Evolutionary conservation across 176 grass and related monocot genomes (phyloP), one percentile per base, ranked within the genome.

Genomic region (Canna indica): DNA sequence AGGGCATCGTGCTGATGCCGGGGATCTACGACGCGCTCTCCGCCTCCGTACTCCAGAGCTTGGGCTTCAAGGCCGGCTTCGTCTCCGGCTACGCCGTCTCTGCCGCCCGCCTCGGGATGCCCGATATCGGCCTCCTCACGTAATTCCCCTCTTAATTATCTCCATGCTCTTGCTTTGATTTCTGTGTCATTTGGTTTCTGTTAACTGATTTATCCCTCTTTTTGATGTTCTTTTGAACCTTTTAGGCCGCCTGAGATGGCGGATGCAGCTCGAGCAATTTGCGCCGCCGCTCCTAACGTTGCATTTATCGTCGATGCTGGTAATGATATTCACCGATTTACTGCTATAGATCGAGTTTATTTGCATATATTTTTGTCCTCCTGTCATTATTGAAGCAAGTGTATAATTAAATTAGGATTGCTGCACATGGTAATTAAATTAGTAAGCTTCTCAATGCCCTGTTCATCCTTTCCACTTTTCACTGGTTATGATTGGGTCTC

Each of bases 221-320:
- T 31, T 44, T 13, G 30, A 47, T 17, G 3, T 39, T 39, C 8
- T 44, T 11, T 44, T 44, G 4, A 44, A 5, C 41, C 41, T 0
- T 78, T 47, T 35, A 85, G 82, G 77, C 67, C 82, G 63, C 73
- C 72, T 53, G 82, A 85, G 66, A 85, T 85, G 82, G 82, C 82
- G 5, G 73, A 85, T 48, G 54, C 42, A 20, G 77, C 82, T 44
- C 76, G 72, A 77, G 69, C 68, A 10, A 64, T 83, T 32, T 78
- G 61, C 47, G 38, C 41, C 5, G 63, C 81, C 0, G 81, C 70
- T 15, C 70, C 76, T 5, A 16, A 20, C 4, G 74, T 69, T 25
- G 70, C 76, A 17, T 68, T 83, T 32, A 78, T 76, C 53, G 82
- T 57, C 14, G 82, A 84, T 56, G 82, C 82, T 34, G 82, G 82